phyloP scores from a whole-genome alignment of 352 stramenopile species.

The Globisporangium yorkense region DNA sequence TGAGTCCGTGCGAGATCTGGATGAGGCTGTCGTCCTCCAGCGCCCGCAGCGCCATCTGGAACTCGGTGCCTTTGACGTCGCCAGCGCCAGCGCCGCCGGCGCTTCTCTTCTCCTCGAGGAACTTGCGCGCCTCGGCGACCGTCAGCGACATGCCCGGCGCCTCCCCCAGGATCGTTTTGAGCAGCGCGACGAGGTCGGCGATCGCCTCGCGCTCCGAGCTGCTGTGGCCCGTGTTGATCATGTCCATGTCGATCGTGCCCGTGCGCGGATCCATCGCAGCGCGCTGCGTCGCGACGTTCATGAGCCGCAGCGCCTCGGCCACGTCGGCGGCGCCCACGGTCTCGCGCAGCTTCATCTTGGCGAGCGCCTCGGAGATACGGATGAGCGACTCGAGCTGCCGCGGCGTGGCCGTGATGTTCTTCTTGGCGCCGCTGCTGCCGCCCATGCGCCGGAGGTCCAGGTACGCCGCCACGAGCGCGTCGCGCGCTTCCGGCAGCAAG shows the following conservation, averaged over 20 bases:
- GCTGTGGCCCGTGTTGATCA: constrained; percentile 95
- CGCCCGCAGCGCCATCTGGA: constrained; percentile 83
- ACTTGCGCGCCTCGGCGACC: constrained; percentile 81
- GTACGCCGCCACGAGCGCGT: constrained; percentile 92
- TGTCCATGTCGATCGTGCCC: constrained; percentile 99
- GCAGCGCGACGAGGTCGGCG: constrained; percentile 37
- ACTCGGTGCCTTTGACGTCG: constrained; percentile 77
- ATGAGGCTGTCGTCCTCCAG: constrained; percentile 92
- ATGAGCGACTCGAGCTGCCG: constrained; percentile 98
- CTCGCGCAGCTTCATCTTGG: constrained; percentile 91
- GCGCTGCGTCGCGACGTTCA: constrained; percentile 96
- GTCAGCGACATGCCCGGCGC: constrained; percentile 64
- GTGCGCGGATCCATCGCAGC: constrained; percentile 97
- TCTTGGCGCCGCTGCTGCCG: constrained; percentile 53
- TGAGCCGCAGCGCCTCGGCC: constrained; percentile 93
- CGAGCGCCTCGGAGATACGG: constrained; percentile 95
- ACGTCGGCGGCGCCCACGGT: constrained; percentile 83
- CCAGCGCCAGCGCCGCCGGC: constrained; percentile 21
- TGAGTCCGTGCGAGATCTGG: constrained; percentile 88
- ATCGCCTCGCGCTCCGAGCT: constrained; percentile 85
- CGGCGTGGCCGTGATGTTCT: constrained; percentile 98
- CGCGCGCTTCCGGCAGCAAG: constrained; percentile 86
- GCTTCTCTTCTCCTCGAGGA: constrained; percentile 84
- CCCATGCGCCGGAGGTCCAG: constrained; percentile 86
- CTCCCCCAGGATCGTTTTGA: constrained; percentile 58